A percentile compares a stretch with the other conserved stretches of the same genome.
Conservation (phyloP, 805 yeast genomes). For the Metschnikowia cerradonensis region DNA sequence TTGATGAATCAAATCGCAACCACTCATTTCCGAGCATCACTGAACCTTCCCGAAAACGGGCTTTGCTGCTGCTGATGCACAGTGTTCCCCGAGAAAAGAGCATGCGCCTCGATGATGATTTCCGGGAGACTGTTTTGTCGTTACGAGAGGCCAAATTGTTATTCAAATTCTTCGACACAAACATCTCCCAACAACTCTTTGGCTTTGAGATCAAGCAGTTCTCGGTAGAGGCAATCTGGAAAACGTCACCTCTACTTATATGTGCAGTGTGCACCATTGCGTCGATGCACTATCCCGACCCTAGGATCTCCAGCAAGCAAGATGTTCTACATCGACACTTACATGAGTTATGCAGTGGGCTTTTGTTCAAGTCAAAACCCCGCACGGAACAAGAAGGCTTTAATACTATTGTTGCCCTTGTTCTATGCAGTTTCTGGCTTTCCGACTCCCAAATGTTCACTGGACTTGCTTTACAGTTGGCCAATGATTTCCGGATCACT, state of each 20-base stretch:
- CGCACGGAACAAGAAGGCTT: slow-evolving; percentile 47
- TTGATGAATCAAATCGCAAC: not conserved
- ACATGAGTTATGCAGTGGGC: slow-evolving; percentile 31
- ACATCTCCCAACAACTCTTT: slow-evolving; percentile 60
- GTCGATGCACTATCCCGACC: slow-evolving; percentile 53
- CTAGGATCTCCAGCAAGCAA: slow-evolving; percentile 26
- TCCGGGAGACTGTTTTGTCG: slow-evolving; percentile 34
- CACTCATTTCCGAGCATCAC: not conserved
- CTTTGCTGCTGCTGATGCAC: not conserved
- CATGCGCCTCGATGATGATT: slow-evolving; percentile 22
- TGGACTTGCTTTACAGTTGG: slow-evolving; percentile 64
- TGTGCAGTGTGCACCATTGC: slow-evolving; percentile 61
- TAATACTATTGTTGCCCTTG: slow-evolving; percentile 58
- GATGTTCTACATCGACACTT: slow-evolving; percentile 26
- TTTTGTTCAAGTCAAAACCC: slow-evolving; percentile 36
- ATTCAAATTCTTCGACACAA: slow-evolving; percentile 48
- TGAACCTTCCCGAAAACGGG: not conserved
- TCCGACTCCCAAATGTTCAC: slow-evolving; percentile 62
- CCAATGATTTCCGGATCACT: slow-evolving; percentile 40
- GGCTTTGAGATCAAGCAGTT: slow-evolving; percentile 57
- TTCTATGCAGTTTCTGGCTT: slow-evolving; percentile 67
- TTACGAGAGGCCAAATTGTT: slow-evolving; percentile 44
- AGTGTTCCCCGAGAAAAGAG: not conserved
- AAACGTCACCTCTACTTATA: slow-evolving; percentile 52
- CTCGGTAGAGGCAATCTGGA: slow-evolving; percentile 49